Evolutionary conservation across 31 red algal genomes (phyloP).

Genomic region (Odonthalia washingtoniensis): DNA sequence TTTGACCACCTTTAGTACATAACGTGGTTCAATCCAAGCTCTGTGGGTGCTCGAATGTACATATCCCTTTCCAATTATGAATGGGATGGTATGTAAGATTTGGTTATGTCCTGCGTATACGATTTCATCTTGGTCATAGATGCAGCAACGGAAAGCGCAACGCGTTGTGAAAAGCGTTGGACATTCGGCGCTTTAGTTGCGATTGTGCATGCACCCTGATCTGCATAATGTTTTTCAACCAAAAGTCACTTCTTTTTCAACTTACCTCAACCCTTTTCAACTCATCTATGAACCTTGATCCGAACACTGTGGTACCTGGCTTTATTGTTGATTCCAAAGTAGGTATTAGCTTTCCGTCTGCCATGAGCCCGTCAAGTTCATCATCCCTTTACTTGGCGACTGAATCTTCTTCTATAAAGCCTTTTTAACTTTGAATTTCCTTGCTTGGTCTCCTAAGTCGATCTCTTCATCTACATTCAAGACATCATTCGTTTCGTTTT

Average conservation of each 20-base stretch:
- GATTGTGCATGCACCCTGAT: background rate
- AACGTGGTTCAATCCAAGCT: no score
- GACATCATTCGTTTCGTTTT: background rate
- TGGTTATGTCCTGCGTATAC: no score
- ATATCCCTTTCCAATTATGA: no score
- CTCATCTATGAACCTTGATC: conserved; percentile 7
- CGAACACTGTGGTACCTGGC: background rate
- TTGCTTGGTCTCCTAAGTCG: background rate
- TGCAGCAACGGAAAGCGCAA: no score
- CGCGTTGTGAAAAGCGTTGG: no score
- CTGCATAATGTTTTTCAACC: conserved; percentile 3
- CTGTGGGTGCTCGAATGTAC: no score
- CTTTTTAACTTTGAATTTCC: background rate
- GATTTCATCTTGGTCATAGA: no score
- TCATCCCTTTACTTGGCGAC: no score
- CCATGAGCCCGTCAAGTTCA: no score
- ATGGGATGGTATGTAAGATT: no score
- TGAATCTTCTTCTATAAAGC: no score
- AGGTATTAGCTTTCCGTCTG: conserved; percentile 11
- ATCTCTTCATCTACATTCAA: background rate
- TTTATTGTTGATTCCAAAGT: background rate
- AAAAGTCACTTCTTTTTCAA: background rate
- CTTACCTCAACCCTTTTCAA: background rate
- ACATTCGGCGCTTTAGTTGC: conserved; percentile 21
- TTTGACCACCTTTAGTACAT: no score